phyloP scores from a whole-genome alignment of 1,284 basidiomycete genomes.

The Cutaneotrichosporon spelunceum region DNA sequence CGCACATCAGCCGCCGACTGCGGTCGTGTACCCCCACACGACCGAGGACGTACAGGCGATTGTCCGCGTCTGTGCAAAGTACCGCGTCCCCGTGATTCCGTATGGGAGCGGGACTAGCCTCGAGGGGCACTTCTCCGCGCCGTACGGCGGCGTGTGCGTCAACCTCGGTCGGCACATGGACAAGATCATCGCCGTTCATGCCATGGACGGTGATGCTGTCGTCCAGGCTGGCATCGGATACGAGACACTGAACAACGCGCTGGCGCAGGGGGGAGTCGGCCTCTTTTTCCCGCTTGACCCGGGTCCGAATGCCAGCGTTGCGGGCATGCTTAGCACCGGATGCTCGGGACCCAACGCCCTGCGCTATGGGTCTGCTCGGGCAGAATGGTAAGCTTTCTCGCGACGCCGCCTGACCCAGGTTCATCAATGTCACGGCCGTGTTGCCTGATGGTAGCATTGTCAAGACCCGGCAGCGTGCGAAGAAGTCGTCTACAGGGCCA shows the following conservation, averaged over 20 bases:
- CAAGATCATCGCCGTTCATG: constrained; percentile 61
- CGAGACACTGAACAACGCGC: constrained; percentile 74
- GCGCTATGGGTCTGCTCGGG: constrained; percentile 76
- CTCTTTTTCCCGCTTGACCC: constrained; percentile 81
- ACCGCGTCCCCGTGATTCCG: constrained; percentile 40
- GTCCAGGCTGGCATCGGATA: constrained; percentile 76
- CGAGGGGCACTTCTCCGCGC: constrained; percentile 39
- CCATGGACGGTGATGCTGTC: constrained; percentile 72
- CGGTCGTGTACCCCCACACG: constrained; percentile 31
- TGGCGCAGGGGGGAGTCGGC: constrained; percentile 66
- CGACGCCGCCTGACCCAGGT: constrained; percentile 6
- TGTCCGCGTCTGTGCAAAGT: constrained; percentile 34
- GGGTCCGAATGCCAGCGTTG: constrained; percentile 65
- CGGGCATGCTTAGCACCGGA: constrained; percentile 86
- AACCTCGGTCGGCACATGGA: constrained; percentile 77
- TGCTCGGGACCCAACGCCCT: constrained; percentile 69
- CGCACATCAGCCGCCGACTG: constrained; percentile 19
- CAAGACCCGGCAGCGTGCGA: constrained; percentile 79
- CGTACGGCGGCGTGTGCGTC: constrained; percentile 69
- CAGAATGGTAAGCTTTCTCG: constrained; percentile 63
- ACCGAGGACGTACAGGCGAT: constrained; percentile 40
- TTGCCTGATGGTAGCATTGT: constrained; percentile 84
- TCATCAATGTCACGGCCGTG: constrained; percentile 63
- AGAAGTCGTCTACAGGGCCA: constrained; percentile 84
- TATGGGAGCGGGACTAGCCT: constrained; percentile 42